phyloP scores from a whole-genome alignment of 441 rosid genomes.

The Bruguiera hainesii region DNA sequence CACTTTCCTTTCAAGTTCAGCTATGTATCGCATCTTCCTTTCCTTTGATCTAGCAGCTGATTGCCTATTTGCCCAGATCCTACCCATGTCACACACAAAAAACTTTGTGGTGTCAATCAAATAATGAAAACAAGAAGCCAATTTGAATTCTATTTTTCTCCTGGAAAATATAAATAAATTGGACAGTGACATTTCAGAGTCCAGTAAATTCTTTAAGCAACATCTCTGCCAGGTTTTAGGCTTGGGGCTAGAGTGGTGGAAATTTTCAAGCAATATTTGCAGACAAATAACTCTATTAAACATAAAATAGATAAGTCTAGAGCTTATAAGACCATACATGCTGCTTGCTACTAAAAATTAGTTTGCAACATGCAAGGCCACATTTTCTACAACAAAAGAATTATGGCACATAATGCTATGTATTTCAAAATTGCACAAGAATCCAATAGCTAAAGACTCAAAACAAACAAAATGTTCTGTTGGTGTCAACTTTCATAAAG shows the following conservation, averaged over 20 bases:
- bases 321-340: not conserved
- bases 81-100: constrained; percentile 23
- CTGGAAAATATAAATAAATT: not conserved
- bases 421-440: not conserved
- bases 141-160: not conserved
- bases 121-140: not conserved
- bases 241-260: too few species aligned
- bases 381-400: not conserved
- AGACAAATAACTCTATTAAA: too few species aligned
- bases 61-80: constrained; percentile 99
- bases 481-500: too few species aligned
- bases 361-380: not conserved
- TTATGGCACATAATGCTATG: too few species aligned
- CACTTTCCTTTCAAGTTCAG: constrained; percentile 96
- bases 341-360: not conserved
- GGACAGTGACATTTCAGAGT: not conserved
- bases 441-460: not conserved
- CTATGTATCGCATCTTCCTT: constrained; percentile 95
- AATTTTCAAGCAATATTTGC: too few species aligned
- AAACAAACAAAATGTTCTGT: too few species aligned
- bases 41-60: constrained; percentile 99
- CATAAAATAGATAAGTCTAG: too few species aligned
- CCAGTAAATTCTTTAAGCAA: too few species aligned
- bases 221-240: too few species aligned
- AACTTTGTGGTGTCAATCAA: constrained; percentile 6